Conservation (phyloP, 2,329 filamentous ascomycete species). For the Colletotrichum musae region DNA sequence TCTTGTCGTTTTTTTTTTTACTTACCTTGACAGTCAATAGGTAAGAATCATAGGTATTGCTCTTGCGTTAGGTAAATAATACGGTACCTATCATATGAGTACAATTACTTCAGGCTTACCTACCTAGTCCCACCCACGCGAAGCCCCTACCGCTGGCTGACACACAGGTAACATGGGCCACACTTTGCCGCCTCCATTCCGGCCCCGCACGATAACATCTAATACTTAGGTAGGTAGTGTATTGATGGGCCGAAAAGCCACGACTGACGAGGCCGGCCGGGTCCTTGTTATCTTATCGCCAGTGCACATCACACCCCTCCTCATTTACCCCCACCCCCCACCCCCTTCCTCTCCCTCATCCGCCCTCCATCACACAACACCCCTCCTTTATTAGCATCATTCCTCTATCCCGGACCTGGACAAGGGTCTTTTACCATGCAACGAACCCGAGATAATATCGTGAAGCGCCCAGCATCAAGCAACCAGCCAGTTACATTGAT, state of each 20-base stretch:
- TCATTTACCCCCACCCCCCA: constrained; percentile 5
- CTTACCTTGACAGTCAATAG: no score
- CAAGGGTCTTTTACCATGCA: constrained; percentile 31
- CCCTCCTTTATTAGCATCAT: constrained; percentile 26
- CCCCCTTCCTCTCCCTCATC: neutral
- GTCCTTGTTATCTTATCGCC: constrained; percentile 25
- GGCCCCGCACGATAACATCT: constrained; percentile 23
- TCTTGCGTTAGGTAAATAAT: no score
- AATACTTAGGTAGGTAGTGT: no score
- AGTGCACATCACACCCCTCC: neutral
- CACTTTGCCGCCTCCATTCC: neutral
- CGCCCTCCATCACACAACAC: neutral
- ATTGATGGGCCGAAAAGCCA: constrained; percentile 10
- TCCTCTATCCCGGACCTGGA: constrained; percentile 36
- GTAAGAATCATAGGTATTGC: no score
- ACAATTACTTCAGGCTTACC: no score
- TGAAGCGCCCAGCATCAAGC: constrained; percentile 33
- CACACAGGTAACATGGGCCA: no score
- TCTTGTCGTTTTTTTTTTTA: no score
- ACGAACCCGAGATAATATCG: constrained; percentile 40
- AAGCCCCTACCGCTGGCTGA: no score
- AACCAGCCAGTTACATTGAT: constrained; percentile 22
- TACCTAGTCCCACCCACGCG: no score
- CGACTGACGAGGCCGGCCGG: constrained; percentile 21
- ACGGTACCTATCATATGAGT: no score